Evolutionary conservation across 1,139 yeast species (phyloP).

Genomic region (Hyphopichia burtonii): DNA sequence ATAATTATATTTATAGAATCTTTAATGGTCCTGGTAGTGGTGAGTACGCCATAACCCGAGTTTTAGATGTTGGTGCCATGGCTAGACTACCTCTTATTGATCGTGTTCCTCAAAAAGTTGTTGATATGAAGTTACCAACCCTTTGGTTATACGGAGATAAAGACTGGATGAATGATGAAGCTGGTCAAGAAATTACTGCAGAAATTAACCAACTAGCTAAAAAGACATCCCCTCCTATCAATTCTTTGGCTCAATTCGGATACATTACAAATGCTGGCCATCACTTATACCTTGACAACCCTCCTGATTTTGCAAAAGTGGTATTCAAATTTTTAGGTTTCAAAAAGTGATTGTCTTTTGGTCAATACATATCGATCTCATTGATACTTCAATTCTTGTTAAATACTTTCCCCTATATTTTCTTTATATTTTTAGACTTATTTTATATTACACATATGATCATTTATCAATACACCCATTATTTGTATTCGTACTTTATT

Average conservation of each 20-base stretch:
- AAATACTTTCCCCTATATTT: too few relatives aligned
- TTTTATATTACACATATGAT: too few relatives aligned
- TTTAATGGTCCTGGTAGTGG: constrained; percentile 46
- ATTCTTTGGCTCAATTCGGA: constrained; percentile 33
- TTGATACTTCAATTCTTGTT: too few relatives aligned
- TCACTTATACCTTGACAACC: constrained; percentile 76
- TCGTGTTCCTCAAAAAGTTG: constrained; percentile 39
- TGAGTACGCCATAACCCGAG: constrained; percentile 44
- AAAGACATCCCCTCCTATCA: constrained; percentile 8
- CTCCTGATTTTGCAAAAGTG: constrained; percentile 30
- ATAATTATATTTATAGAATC: constrained; percentile 42
- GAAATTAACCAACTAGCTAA: constrained; percentile 38
- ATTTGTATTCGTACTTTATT: too few relatives aligned
- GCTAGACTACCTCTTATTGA: constrained; percentile 45
- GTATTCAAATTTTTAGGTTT: constrained; percentile 42
- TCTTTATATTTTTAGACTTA: too few relatives aligned
- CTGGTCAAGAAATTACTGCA: constrained; percentile 39
- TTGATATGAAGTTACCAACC: constrained; percentile 39
- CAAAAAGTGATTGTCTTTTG: constrained; percentile 2
- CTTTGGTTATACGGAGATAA: constrained; percentile 46
- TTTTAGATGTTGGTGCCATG: constrained; percentile 40
- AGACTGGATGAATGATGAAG: constrained; percentile 49
- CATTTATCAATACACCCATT: neutral
- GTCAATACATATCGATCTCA: too few relatives aligned
- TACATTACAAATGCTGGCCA: constrained; percentile 67